These are phyloP conservation scores for Holtermannia corniformis DNA, from an alignment of 768 basidiomycete genomes.

Conservation along the genomic window DNA sequence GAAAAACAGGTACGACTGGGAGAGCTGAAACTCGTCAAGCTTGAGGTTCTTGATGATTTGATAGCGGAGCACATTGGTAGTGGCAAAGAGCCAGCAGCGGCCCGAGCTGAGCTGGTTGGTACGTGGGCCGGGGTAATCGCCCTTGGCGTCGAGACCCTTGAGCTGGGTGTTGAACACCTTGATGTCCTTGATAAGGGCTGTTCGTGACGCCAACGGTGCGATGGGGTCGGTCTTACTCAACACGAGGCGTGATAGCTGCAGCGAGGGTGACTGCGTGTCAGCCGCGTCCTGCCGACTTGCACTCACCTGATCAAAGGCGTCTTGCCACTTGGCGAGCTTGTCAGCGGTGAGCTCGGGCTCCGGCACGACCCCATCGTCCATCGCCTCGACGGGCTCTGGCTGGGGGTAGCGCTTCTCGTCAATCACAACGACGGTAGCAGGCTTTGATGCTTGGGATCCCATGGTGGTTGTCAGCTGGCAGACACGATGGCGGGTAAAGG, in stretches of 20 bases:
- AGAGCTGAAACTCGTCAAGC: slow-evolving; percentile 80
- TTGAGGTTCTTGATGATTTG: slow-evolving; percentile 75
- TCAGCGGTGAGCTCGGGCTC: slow-evolving; percentile 12
- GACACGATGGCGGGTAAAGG: too few species aligned
- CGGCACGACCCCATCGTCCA: neutral
- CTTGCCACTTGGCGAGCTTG: slow-evolving; percentile 25
- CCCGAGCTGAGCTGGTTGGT: slow-evolving; percentile 83
- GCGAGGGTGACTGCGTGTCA: slow-evolving; percentile 22
- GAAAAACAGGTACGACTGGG: slow-evolving; percentile 90
- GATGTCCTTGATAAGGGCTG: slow-evolving; percentile 21
- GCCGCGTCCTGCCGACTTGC: slow-evolving; percentile 1
- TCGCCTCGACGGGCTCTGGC: neutral
- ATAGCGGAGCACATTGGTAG: slow-evolving; percentile 62
- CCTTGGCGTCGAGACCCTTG: slow-evolving; percentile 38
- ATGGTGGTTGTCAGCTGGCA: slow-evolving; percentile 3
- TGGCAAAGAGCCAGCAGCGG: slow-evolving; percentile 92
- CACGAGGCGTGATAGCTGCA: slow-evolving; percentile 32
- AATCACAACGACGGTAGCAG: neutral
- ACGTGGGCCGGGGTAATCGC: slow-evolving; percentile 70
- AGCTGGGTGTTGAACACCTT: slow-evolving; percentile 69
- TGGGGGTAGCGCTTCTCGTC: slow-evolving; percentile 1
- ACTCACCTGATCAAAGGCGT: slow-evolving; percentile 26
- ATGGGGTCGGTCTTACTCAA: slow-evolving; percentile 35
- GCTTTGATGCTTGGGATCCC: slow-evolving; percentile 14
- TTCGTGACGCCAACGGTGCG: slow-evolving; percentile 26